phyloP scores from a whole-genome alignment of 139 green algal genomes.

The Coccomyxa sp. region DNA sequence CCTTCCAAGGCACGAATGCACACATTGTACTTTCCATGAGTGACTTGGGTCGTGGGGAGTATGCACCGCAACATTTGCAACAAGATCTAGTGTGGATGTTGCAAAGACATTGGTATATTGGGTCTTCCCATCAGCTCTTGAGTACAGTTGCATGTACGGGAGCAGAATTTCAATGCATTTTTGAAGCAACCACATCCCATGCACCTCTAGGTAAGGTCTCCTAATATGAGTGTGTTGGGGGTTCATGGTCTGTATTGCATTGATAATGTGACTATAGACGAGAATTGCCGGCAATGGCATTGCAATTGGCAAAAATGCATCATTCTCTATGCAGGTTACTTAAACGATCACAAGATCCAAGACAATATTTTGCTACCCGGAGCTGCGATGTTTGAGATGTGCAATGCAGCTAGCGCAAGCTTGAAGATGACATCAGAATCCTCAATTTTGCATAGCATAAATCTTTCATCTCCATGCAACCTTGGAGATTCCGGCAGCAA shows the following conservation, averaged over 20 bases:
- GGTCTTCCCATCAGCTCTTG: constrained; percentile 33
- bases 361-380: constrained; percentile 14
- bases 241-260: no score
- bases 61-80: no score
- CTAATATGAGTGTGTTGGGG: no score
- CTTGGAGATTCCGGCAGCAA: background rate
- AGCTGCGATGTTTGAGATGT: constrained; percentile 19
- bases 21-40: constrained; percentile 41
- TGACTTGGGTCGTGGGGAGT: no score
- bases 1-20: constrained; percentile 77
- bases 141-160: no score
- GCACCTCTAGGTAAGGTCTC: no score
- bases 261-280: no score
- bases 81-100: background rate
- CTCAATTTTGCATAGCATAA: background rate
- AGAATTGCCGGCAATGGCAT: no score
- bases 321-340: constrained; percentile 20
- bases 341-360: constrained; percentile 51
- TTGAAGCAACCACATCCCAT: no score
- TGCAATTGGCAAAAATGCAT: no score
- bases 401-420: background rate
- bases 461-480: background rate
- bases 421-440: background rate
- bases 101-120: constrained; percentile 15
- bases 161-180: no score